A percentile compares a stretch with the other conserved stretches of the same genome.
Conservation (phyloP, 257 asterid genomes). For the Solanum etuberosum region DNA sequence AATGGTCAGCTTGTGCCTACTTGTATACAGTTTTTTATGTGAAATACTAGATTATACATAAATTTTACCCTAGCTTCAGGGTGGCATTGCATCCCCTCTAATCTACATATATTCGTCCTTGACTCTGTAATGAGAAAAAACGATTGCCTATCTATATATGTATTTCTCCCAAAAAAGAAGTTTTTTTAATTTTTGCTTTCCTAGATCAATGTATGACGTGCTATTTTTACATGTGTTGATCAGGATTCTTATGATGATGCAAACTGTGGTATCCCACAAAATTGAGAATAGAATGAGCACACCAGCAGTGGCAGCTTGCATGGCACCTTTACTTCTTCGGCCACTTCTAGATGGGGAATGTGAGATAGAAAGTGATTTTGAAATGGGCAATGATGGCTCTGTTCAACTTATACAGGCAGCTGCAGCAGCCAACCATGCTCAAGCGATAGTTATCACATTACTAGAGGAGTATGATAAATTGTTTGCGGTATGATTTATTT, state of each 20-base stretch:
- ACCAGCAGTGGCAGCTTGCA: conserved; percentile 99
- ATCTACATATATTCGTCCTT: too few species aligned
- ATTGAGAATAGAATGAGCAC: conserved; percentile 77
- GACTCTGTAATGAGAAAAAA: too few species aligned
- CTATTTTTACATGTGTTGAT: neutral
- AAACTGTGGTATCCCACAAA: conserved; percentile 67
- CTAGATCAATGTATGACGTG: neutral
- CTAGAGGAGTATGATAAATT: conserved; percentile 78
- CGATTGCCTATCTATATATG: too few species aligned
- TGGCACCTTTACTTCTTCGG: conserved; percentile 97
- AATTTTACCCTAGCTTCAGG: too few species aligned
- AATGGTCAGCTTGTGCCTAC: too few species aligned
- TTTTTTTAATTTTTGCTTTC: too few species aligned
- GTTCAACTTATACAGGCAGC: conserved; percentile 94
- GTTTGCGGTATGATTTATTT: conserved; percentile 63
- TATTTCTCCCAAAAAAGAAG: too few species aligned
- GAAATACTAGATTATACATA: too few species aligned
- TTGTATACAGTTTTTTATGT: too few species aligned
- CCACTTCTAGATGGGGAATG: conserved; percentile 97
- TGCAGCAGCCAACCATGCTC: conserved; percentile 99
- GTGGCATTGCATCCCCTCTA: too few species aligned
- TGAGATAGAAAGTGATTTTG: conserved; percentile 56
- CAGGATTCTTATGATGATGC: conserved; percentile 94
- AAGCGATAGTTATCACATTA: conserved; percentile 81
- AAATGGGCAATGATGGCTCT: conserved; percentile 80